Evolutionary conservation across 169 alveolate species (phyloP).

Genomic region (Prorocentrum cordatum): DNA sequence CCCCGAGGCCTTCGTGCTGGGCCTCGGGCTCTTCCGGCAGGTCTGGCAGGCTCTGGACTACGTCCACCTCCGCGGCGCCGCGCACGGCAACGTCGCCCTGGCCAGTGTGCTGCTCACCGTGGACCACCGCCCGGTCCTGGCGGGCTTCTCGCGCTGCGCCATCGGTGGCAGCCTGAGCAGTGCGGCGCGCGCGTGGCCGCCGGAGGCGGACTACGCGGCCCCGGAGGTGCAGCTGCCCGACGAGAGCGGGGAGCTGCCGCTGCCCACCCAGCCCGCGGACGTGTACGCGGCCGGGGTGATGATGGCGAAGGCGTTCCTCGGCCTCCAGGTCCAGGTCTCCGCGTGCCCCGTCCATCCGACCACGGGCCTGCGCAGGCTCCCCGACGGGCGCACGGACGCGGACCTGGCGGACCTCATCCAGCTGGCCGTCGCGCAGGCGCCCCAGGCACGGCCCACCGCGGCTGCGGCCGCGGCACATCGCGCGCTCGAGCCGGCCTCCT

Average conservation of each 20-base stretch:
- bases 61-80: background rate
- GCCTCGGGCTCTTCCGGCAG: conserved; percentile 6
- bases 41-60: background rate
- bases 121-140: conserved; percentile 1
- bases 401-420: conserved; percentile 13
- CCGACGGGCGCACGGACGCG: conserved; percentile 6
- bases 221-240: conserved; percentile 19
- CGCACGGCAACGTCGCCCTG: background rate
- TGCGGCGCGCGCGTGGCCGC: background rate
- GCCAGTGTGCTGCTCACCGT: background rate
- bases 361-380: too few species aligned
- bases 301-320: conserved; percentile 42
- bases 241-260: background rate
- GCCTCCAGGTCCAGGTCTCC: too few species aligned
- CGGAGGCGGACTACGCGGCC: conserved; percentile 3
- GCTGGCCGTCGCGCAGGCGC: background rate
- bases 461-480: background rate
- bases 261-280: background rate
- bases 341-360: too few species aligned
- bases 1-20: background rate
- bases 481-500: conserved; percentile 6
- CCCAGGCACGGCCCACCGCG: background rate
- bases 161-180: background rate
- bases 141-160: background rate
- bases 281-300: conserved; percentile 9